These are phyloP conservation scores for Plasmodium sp. DNA, from an alignment of 169 alveolate genomes.

Conservation along the genomic window DNA sequence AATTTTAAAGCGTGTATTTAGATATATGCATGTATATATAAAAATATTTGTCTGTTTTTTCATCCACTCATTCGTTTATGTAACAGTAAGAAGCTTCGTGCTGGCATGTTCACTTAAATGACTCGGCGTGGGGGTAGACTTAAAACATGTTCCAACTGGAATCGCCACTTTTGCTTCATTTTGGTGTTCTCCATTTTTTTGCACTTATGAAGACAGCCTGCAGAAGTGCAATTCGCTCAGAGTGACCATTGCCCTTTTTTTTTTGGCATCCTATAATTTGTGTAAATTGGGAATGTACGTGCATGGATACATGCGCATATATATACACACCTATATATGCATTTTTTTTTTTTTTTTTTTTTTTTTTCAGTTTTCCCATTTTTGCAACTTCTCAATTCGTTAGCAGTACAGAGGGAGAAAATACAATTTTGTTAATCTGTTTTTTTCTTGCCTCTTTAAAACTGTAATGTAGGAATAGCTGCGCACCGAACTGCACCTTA, in stretches of 20 bases:
- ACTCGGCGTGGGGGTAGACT: not conserved
- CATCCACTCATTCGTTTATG: not conserved
- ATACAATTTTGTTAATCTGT: not conserved
- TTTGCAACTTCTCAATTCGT: not conserved
- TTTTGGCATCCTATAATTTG: not conserved
- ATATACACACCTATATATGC: not conserved
- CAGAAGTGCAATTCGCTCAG: not conserved
- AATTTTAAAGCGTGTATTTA: not conserved
- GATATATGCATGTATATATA: not conserved
- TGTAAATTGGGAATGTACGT: not conserved
- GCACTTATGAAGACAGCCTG: not conserved
- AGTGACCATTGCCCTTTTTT: not conserved
- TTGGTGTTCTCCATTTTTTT: not conserved
- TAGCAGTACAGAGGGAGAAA: not conserved
- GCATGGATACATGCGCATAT: not conserved
- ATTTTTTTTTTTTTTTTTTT: not conserved
- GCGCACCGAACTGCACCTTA: conserved; percentile 21
- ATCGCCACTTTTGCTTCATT: not conserved
- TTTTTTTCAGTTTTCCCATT: not conserved
- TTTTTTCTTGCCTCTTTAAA: not conserved
- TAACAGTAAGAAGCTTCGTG: not conserved
- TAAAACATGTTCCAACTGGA: not conserved
- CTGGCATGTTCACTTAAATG: not conserved
- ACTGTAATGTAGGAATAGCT: not conserved
- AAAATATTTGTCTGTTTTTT: not conserved